A percentile compares a stretch with the other conserved stretches of the same genome.
Evolutionary conservation across 371 early-diverging fungal species (phyloP).

Genomic region (Mucor circinelloides): DNA sequence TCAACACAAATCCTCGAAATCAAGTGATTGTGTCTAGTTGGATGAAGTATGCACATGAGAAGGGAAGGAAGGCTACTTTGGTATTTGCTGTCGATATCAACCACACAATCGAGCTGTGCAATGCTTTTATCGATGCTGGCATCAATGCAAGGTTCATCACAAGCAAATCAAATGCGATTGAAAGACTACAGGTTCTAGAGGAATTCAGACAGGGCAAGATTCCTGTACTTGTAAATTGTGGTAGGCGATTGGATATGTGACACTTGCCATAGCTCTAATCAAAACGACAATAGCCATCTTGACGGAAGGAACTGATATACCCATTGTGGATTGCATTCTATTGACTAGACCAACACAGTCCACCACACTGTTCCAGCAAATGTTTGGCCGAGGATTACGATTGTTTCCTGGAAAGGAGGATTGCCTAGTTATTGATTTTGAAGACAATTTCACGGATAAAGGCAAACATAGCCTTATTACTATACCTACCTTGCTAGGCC

Average conservation of each 20-base stretch:
- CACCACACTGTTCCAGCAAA: conserved; percentile 85
- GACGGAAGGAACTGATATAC: conserved; percentile 91
- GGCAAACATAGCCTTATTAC: conserved; percentile 55
- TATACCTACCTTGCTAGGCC: conserved; percentile 70
- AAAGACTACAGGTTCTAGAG: conserved; percentile 59
- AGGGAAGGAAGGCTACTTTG: conserved; percentile 58
- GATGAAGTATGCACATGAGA: conserved; percentile 50
- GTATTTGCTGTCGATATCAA: conserved; percentile 88
- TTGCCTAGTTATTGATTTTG: conserved; percentile 89
- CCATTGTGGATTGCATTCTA: conserved; percentile 84
- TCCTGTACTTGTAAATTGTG: conserved; percentile 91
- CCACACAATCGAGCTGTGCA: conserved; percentile 67
- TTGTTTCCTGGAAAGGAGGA: conserved; percentile 64
- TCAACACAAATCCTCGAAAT: conserved; percentile 75
- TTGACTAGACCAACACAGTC: conserved; percentile 90
- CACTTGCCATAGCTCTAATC: neutral
- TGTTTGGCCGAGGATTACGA: conserved; percentile 94
- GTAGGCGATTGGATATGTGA: conserved; percentile 20
- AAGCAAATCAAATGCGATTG: conserved; percentile 54
- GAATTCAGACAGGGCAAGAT: conserved; percentile 67
- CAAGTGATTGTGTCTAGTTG: conserved; percentile 68
- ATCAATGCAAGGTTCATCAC: conserved; percentile 67
- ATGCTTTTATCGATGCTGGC: conserved; percentile 62
- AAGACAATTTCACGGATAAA: conserved; percentile 58
- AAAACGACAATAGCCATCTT: conserved; percentile 46